A percentile compares a stretch with the other conserved stretches of the same genome.
These are phyloP conservation scores for Entomophthora muscae DNA, from an alignment of 371 early-diverging fungal species.

Conservation along the genomic window DNA sequence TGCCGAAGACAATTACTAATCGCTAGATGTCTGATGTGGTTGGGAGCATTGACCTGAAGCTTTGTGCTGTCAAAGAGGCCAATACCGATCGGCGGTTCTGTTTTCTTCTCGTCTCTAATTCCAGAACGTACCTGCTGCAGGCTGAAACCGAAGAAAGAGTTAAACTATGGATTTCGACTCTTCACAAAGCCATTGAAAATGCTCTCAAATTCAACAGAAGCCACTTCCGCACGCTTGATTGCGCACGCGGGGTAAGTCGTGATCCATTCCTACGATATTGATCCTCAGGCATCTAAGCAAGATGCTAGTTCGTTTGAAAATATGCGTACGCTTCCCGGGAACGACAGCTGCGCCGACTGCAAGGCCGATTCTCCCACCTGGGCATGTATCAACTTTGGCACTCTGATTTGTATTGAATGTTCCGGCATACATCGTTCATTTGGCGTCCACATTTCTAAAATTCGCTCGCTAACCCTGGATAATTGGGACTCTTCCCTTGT, in stretches of 20 bases:
- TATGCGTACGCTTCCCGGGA: constrained; percentile 31
- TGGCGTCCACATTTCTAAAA: constrained; percentile 82
- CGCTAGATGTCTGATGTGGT: background rate
- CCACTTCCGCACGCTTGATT: background rate
- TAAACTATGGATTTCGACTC: constrained; percentile 57
- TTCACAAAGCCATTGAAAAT: constrained; percentile 45
- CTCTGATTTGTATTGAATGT: constrained; percentile 90
- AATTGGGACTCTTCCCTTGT: constrained; percentile 70
- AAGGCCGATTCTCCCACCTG: constrained; percentile 58
- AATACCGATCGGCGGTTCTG: constrained; percentile 56
- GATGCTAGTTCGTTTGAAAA: constrained; percentile 8
- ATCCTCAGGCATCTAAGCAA: background rate
- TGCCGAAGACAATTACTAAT: background rate
- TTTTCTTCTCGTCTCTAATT: constrained; percentile 73
- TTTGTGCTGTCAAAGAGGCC: constrained; percentile 56
- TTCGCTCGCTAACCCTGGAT: constrained; percentile 68
- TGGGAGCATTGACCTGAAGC: constrained; percentile 35
- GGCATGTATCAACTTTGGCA: constrained; percentile 84
- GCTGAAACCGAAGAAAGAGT: constrained; percentile 63
- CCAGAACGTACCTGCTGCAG: constrained; percentile 49
- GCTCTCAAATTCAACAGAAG: constrained; percentile 17
- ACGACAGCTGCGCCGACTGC: constrained; percentile 69
- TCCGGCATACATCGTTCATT: constrained; percentile 92
- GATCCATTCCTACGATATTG: too few species aligned
- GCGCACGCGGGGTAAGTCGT: too few species aligned